Evolutionary conservation across 805 yeast genomes (phyloP), one percentile per base, ranked within the genome.

Genomic region (Groenewaldozyma salmanticensis): DNA sequence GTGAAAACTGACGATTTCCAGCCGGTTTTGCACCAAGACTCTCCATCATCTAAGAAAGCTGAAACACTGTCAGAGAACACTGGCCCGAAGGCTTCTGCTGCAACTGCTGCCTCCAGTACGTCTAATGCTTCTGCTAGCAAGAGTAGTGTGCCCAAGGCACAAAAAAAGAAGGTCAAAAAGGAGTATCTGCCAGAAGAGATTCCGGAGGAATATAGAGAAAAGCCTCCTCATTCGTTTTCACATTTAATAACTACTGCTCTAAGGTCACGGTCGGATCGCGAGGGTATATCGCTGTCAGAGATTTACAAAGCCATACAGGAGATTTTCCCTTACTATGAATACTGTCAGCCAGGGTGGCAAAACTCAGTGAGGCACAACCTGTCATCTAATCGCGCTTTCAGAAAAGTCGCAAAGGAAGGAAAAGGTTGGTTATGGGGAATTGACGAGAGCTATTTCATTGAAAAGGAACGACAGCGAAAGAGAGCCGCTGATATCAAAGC

Each of bases 341-440:
- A 85, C 61, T 88, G 96, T 53, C 90, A 94, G 0, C 95, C 87
- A 59, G 97, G 97, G 2, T 92, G 98, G 98, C 98, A 92, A 64
- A 81, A 84, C 55, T 77, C 94, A 0, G 94, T 92, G 16, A 74
- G 94, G 39, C 98, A 92, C 62, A 88, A 87, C 53, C 67, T 92
- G 31, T 81, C 90, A 18, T 68, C 86, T 50, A 87, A 87, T 62
- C 86, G 85, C 62, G 79, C 90, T 4, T 92, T 90, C 65, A 70
- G 75, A 40, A 82, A 82, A 54, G 79, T 82, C 13, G 77, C 86
- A 31, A 80, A 81, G 45, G 92, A 83, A 52, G 92, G 94, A n/a
- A 82, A 82, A 58, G 95, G 95, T 43, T 88, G 95, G 94, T 64
- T 84, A 22, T 90, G 95, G 94, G 90, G 90, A 3, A 66, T 92